Conservation (phyloP, 2,329 filamentous ascomycete genomes). For the Claviceps fusiformis region DNA sequence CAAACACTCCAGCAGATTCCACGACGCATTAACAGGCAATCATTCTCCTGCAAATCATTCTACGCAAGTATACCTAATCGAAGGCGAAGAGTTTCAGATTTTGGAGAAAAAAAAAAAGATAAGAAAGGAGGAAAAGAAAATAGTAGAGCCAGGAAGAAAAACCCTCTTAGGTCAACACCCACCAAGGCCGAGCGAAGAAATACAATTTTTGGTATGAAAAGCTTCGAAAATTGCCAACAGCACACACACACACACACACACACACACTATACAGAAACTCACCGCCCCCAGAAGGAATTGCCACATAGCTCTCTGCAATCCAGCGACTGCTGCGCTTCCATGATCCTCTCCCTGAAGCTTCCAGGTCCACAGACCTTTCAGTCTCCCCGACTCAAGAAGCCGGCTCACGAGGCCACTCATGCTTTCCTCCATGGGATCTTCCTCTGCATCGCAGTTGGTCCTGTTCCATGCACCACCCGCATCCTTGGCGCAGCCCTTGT, state of each 20-base stretch:
- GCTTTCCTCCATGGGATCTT: conserved; percentile 6
- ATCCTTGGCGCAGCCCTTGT: conserved; percentile 11
- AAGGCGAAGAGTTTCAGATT: too few species aligned
- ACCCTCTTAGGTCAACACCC: too few species aligned
- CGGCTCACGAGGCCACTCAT: conserved; percentile 8
- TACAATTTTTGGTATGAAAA: too few species aligned
- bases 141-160: too few species aligned
- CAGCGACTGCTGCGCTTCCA: background rate
- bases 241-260: too few species aligned
- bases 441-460: conserved; percentile 13
- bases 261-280: background rate
- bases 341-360: conserved; percentile 14
- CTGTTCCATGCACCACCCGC: conserved; percentile 15
- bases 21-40: too few species aligned
- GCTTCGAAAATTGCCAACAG: background rate
- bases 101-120: too few species aligned
- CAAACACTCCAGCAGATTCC: too few species aligned
- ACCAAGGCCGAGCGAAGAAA: too few species aligned
- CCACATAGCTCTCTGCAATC: background rate
- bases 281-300: background rate
- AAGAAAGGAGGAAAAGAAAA: too few species aligned
- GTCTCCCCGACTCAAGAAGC: conserved; percentile 7
- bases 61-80: too few species aligned
- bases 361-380: conserved; percentile 11
- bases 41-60: too few species aligned